Base-by-base conservation (phyloP, 2,329 filamentous ascomycete genomes). In the Colletotrichum echinochloae region DNA sequence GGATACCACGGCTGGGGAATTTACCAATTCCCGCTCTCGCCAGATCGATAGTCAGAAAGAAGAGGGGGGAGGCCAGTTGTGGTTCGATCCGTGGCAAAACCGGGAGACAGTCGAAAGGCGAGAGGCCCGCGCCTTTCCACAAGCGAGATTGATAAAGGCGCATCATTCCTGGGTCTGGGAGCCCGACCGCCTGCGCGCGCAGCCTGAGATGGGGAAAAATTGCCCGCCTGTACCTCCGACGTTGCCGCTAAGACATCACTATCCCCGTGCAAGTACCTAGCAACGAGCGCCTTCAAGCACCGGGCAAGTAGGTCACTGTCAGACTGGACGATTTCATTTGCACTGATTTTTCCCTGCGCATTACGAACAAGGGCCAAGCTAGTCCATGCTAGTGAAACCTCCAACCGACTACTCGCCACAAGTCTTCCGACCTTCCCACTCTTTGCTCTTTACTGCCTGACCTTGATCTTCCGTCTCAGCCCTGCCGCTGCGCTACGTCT, bases 131-230 rank as follows among this genome's bases (percentile, higher is more conserved):
- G 65, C 39, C 69, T 71, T 65, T 49, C 51, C 66, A 70, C 69
- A 71, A 71, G 69, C 69, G 69, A 71, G 69, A 71, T 71, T 71
- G 69, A 65, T 70, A 65, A 70, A 65, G 52, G 51, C 64, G 68
- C 68, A 71, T 71, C 68, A 71, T 71, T 71, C 68, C 65, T 68
- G 67, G 67, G 56, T 48, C 60, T 54, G 23, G 44, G 52, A 51
- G 44, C 35, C 60, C 52, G 33, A 30, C 46, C 63, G n/a, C 44
- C 44, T 18, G 33, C 44, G 33, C 33, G 41, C 18, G 18, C n/a
- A 44, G 16, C 62, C 39, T 41, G 39, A 35, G 41, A 60, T 39
- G 30, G 52, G 16, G 52, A 44, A 66, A 70, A 71, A 68, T 68
- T 63, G 52, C 59, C 54, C 66, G 61, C 44, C 66, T 63, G 48